Evolutionary conservation across 2,329 filamentous ascomycete genomes (phyloP).

Genomic region (Cordyceps fumosorosea): DNA sequence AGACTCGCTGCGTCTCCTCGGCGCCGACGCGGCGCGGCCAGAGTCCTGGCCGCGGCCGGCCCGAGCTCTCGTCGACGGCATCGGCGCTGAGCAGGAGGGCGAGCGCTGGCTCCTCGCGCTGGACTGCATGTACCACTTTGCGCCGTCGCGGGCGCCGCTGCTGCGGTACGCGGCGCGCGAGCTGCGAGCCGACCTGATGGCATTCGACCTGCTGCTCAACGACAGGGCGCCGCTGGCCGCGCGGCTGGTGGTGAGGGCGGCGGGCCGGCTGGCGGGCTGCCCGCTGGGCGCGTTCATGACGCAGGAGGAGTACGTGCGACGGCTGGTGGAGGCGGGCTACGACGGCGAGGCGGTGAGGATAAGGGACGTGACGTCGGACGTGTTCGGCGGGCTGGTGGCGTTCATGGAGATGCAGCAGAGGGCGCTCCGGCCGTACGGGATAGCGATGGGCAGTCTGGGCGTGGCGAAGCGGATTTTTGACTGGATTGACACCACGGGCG

Average conservation of each 20-base stretch:
- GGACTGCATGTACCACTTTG: conserved; percentile 52
- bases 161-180: conserved; percentile 32
- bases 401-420: conserved; percentile 34
- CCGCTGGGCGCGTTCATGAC: conserved; percentile 45
- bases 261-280: conserved; percentile 41
- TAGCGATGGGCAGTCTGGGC: conserved; percentile 31
- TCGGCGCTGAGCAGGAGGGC: conserved; percentile 18
- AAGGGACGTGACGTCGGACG: conserved; percentile 44
- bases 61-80: conserved; percentile 19
- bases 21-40: conserved; percentile 43
- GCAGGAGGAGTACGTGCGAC: conserved; percentile 34
- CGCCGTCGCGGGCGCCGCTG: conserved; percentile 41
- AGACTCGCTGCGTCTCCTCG: conserved; percentile 33
- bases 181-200: conserved; percentile 44
- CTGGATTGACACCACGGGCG: conserved; percentile 30
- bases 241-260: conserved; percentile 31
- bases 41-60: conserved; percentile 30
- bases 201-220: conserved; percentile 45
- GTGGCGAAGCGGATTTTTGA: conserved; percentile 31
- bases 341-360: conserved; percentile 33
- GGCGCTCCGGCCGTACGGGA: conserved; percentile 27
- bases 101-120: conserved; percentile 48
- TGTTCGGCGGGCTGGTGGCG: conserved; percentile 42
- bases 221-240: conserved; percentile 20
- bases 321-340: conserved; percentile 44